These are phyloP conservation scores for Aureobasidium lini DNA, from an alignment of 2,329 filamentous ascomycete species.

Conservation along the genomic window DNA sequence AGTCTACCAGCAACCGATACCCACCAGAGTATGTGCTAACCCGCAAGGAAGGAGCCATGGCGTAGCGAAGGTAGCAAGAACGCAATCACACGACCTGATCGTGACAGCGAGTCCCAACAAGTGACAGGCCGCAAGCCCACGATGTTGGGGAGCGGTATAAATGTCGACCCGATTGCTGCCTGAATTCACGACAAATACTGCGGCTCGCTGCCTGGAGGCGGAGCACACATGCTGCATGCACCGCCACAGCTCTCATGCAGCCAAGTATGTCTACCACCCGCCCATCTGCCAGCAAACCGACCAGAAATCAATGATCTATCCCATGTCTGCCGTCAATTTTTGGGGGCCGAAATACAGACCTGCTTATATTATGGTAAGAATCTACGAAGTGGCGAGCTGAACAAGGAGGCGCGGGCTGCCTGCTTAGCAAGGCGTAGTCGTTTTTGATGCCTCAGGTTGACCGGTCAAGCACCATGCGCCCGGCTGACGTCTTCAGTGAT, in stretches of 20 bases:
- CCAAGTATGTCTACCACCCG: not conserved
- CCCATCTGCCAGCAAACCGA: too few species aligned
- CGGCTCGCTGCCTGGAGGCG: not conserved
- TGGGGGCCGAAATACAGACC: not conserved
- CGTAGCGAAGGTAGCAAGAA: too few species aligned
- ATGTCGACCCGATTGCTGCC: not conserved
- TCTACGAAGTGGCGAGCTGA: not conserved
- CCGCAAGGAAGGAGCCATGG: too few species aligned
- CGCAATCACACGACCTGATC: not conserved
- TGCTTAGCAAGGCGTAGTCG: not conserved
- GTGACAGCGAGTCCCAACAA: not conserved
- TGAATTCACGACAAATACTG: not conserved
- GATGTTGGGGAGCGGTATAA: not conserved
- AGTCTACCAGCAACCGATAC: too few species aligned
- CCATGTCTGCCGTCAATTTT: not conserved
- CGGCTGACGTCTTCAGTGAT: not conserved
- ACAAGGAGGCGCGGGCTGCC: not conserved
- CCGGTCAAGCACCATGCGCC: not conserved
- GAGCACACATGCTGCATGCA: not conserved
- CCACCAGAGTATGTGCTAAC: too few species aligned
- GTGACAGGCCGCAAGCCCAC: not conserved
- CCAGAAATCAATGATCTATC: too few species aligned
- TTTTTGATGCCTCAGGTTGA: constrained; percentile 7
- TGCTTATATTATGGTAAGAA: not conserved
- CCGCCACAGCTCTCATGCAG: not conserved